Conservation (phyloP, 1,284 basidiomycete species). For the Cryptococcus sp. region DNA sequence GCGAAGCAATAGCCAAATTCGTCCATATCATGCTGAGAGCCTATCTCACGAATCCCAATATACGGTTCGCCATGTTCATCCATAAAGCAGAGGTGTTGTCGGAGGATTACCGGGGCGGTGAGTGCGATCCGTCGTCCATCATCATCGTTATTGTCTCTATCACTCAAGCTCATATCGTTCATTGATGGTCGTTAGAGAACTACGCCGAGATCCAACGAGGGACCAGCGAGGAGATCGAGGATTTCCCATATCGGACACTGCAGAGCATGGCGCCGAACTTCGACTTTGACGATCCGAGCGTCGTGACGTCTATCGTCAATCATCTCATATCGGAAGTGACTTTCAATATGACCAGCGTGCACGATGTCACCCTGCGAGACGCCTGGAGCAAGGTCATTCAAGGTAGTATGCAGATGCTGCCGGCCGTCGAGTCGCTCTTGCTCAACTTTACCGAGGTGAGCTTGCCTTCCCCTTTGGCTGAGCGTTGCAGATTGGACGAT, state of each 20-base stretch:
- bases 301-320: slow-evolving; percentile 41
- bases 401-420: slow-evolving; percentile 56
- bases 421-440: slow-evolving; percentile 55
- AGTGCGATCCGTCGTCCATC: slow-evolving; percentile 26
- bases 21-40: slow-evolving; percentile 74
- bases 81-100: slow-evolving; percentile 93
- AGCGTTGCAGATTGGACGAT: slow-evolving; percentile 1
- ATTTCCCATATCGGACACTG: slow-evolving; percentile 58
- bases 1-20: slow-evolving; percentile 72
- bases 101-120: slow-evolving; percentile 89
- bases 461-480: background rate
- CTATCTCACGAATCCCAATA: slow-evolving; percentile 71
- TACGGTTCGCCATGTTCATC: slow-evolving; percentile 89
- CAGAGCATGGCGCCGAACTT: slow-evolving; percentile 29
- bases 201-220: slow-evolving; percentile 83
- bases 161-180: no score
- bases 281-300: slow-evolving; percentile 42
- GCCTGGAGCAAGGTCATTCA: slow-evolving; percentile 59
- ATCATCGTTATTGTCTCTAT: no score
- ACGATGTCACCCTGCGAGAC: slow-evolving; percentile 59
- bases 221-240: slow-evolving; percentile 76
- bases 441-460: slow-evolving; percentile 55
- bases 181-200: slow-evolving; percentile 75
- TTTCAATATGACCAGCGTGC: slow-evolving; percentile 60
- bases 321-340: slow-evolving; percentile 50